A percentile compares a stretch with the other conserved stretches of the same genome.
Conservation (phyloP, 2,329 filamentous ascomycete species). For the Penicillium sp. region DNA sequence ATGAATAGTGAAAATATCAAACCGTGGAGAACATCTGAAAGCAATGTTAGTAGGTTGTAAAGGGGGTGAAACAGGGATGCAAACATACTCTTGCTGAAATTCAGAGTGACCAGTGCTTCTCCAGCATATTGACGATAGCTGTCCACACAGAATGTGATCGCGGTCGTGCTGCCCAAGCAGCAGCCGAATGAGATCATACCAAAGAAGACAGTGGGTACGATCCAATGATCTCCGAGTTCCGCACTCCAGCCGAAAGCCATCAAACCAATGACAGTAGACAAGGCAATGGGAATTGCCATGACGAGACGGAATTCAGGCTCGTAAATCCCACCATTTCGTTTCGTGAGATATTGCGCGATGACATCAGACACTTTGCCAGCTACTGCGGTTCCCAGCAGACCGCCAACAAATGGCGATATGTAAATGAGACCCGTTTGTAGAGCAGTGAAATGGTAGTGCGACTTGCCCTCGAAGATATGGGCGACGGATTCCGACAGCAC, state of each 20-base stretch:
- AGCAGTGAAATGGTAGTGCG: slow-evolving; percentile 76
- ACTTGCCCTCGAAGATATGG: slow-evolving; percentile 70
- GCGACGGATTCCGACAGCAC: slow-evolving; percentile 87
- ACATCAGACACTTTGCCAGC: slow-evolving; percentile 86
- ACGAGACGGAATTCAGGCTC: slow-evolving; percentile 91
- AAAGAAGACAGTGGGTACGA: slow-evolving; percentile 91
- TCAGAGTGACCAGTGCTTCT: slow-evolving; percentile 90
- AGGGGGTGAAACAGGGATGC: not conserved
- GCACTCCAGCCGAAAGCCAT: slow-evolving; percentile 98
- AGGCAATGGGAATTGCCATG: slow-evolving; percentile 78
- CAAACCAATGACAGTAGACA: slow-evolving; percentile 79
- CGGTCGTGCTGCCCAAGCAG: slow-evolving; percentile 82
- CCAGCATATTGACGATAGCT: slow-evolving; percentile 91
- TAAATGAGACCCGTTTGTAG: slow-evolving; percentile 85
- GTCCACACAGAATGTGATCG: slow-evolving; percentile 93
- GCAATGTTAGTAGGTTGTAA: slow-evolving; percentile 10
- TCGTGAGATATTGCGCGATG: slow-evolving; percentile 78
- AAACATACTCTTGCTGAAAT: slow-evolving; percentile 78
- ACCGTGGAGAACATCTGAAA: slow-evolving; percentile 75
- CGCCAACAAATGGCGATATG: slow-evolving; percentile 84
- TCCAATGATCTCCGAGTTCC: slow-evolving; percentile 73
- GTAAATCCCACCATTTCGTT: slow-evolving; percentile 87
- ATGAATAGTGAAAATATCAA: slow-evolving; percentile 88
- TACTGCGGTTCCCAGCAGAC: slow-evolving; percentile 85
- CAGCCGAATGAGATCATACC: slow-evolving; percentile 91